phyloP scores from a whole-genome alignment of 768 basidiomycete species.

The Mycena alexandri region DNA sequence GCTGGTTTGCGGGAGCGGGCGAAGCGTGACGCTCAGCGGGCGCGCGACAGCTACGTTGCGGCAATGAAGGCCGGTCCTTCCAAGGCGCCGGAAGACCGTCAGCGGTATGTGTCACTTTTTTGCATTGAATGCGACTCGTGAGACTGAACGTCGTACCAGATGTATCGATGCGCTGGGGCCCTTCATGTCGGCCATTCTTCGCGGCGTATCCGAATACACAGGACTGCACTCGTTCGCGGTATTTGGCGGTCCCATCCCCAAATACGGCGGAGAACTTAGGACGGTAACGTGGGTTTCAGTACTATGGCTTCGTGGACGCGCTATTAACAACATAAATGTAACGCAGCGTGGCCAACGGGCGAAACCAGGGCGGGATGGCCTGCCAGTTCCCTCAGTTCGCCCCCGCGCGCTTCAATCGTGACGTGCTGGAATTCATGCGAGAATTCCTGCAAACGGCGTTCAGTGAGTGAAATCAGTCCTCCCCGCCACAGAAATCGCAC shows the following conservation, averaged over 20 bases:
- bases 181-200: not conserved
- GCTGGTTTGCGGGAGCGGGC: too few species aligned
- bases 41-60: too few species aligned
- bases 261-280: not conserved
- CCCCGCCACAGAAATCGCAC: too few species aligned
- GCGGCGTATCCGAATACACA: not conserved
- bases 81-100: too few species aligned
- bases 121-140: too few species aligned
- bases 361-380: not conserved
- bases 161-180: not conserved
- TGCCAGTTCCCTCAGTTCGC: not conserved
- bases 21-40: too few species aligned
- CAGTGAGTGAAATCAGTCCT: not conserved
- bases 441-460: not conserved
- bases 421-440: not conserved
- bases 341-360: not conserved
- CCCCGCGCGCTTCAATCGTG: not conserved
- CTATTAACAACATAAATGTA: not conserved
- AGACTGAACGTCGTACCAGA: too few species aligned
- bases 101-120: too few species aligned
- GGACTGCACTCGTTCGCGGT: not conserved
- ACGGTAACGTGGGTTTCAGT: conserved; percentile 1
- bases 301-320: not conserved
- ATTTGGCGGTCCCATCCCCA: not conserved
- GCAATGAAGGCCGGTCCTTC: too few species aligned